A percentile compares a stretch with the other conserved stretches of the same genome.
Conservation (phyloP, 78 protist genomes). For the Cavenderia fasciculata region DNA sequence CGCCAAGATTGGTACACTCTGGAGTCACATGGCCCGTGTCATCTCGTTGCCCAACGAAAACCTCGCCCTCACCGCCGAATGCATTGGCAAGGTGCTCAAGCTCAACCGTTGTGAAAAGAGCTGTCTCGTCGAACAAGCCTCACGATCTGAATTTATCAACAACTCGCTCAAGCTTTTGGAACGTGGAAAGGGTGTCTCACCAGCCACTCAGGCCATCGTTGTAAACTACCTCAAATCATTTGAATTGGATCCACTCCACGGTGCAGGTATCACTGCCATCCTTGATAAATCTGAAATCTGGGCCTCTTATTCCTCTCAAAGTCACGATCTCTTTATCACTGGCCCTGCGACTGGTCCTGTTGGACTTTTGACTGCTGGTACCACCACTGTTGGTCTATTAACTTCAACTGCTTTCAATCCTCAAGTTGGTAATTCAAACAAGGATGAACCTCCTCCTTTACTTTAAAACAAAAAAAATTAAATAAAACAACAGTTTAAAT, state of each 20-base stretch:
- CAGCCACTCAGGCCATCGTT: conserved; percentile 59
- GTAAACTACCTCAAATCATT: conserved; percentile 72
- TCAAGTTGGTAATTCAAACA: background rate
- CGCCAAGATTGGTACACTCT: conserved; percentile 3
- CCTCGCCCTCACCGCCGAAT: conserved; percentile 26
- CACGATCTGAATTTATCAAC: conserved; percentile 29
- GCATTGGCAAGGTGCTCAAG: conserved; percentile 23
- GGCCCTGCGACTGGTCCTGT: conserved; percentile 50
- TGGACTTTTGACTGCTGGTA: conserved; percentile 42
- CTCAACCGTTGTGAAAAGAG: conserved; percentile 71
- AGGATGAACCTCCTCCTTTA: conserved; percentile 72
- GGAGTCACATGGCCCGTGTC: conserved; percentile 16
- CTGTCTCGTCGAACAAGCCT: conserved; percentile 33
- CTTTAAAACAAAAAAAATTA: background rate
- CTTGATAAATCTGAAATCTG: conserved; percentile 65
- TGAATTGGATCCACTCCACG: conserved; percentile 57
- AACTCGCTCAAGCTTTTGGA: conserved; percentile 47
- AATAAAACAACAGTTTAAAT: no score
- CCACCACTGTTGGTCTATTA: conserved; percentile 46
- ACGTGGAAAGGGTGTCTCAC: conserved; percentile 63
- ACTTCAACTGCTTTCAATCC: conserved; percentile 44
- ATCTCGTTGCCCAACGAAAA: conserved; percentile 23
- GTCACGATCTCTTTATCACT: conserved; percentile 84
- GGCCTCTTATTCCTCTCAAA: conserved; percentile 66
- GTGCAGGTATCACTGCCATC: conserved; percentile 17